Base-by-base conservation (phyloP, 2,329 filamentous ascomycete genomes). In the Rhynchosporium graminicola region DNA sequence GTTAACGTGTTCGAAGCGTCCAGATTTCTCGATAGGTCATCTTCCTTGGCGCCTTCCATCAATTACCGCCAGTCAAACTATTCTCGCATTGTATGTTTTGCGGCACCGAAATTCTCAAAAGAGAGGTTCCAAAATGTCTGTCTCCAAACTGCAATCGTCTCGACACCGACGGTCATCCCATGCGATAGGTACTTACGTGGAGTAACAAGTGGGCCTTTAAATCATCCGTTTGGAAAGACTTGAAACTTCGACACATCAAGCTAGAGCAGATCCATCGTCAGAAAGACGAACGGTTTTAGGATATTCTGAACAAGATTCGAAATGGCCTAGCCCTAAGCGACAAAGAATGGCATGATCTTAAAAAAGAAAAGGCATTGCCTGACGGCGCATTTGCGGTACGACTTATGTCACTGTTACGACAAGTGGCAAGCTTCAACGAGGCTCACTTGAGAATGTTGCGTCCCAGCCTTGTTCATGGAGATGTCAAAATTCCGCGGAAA, bases 81-180 rank as follows among this genome's bases (percentile, higher is more conserved):
- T 71, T 72, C 33, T 45, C 64, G 36, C 48, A 51, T 46, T 72
- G 70, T 47, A 20, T 71, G 5, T 38, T 61, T 15, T 71, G 70
- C 51, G 68, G 70, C 4, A 47, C 60, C n/a, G 33, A 51, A 43
- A 70, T 71, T 60, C 40, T 8, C 10, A 57, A 56, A n/a, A 42
- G n/a, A 20, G 50, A 29, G 7, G 15, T 29, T 12, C 52, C 52
- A 20, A 28, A 42, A 40, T 56, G 52, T 26, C 3, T 42, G 8
- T 42, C 36, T 8, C n/a, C 29, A 10, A 42, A 42, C 20, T 20
- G 20, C 20, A 20, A 20, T 20, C 20, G 20, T 20, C 20, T 20
- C 20, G 20, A 20, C 20, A 20, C 1, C 20, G 20, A 20, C 20
- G 20, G 20, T 20, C 20, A 20, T 20, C 20, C 1, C 20, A 20